A percentile compares a stretch with the other conserved stretches of the same genome.
Evolutionary conservation across 2,329 filamentous ascomycete genomes (phyloP).

Genomic region (Verticillium nubilum): DNA sequence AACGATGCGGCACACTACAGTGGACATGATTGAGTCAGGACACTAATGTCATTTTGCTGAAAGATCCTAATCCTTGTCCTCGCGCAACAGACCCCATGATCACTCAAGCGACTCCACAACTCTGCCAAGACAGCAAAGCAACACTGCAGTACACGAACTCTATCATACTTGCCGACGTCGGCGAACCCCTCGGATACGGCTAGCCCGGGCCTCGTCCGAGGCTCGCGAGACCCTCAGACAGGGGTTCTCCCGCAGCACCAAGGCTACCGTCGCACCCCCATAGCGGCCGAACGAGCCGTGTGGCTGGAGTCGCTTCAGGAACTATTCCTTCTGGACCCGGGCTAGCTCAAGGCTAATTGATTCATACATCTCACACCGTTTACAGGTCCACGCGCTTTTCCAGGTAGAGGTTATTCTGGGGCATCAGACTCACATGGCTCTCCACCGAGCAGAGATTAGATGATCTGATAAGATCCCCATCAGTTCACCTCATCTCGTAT

Average conservation of each 20-base stretch:
- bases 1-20: too few species aligned
- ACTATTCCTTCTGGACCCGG: not conserved
- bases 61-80: too few species aligned
- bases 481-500: not conserved
- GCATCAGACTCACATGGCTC: not conserved
- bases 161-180: not conserved
- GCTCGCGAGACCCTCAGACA: not conserved
- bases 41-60: too few species aligned
- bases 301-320: not conserved
- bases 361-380: not conserved
- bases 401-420: not conserved
- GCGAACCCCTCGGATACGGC: not conserved
- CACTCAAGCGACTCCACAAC: too few species aligned
- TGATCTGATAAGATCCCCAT: slow-evolving; percentile 8
- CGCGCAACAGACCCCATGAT: too few species aligned
- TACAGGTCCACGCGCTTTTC: not conserved
- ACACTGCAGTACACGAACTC: not conserved
- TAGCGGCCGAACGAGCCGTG: not conserved
- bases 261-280: not conserved
- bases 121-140: too few species aligned
- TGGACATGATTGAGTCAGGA: too few species aligned
- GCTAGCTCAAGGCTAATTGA: not conserved
- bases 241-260: not conserved
- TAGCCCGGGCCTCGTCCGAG: not conserved
- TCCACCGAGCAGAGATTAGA: slow-evolving; percentile 6